These are phyloP conservation scores for Nicotiana paniculata DNA, from an alignment of 257 asterid genomes.

Conservation along the genomic window DNA sequence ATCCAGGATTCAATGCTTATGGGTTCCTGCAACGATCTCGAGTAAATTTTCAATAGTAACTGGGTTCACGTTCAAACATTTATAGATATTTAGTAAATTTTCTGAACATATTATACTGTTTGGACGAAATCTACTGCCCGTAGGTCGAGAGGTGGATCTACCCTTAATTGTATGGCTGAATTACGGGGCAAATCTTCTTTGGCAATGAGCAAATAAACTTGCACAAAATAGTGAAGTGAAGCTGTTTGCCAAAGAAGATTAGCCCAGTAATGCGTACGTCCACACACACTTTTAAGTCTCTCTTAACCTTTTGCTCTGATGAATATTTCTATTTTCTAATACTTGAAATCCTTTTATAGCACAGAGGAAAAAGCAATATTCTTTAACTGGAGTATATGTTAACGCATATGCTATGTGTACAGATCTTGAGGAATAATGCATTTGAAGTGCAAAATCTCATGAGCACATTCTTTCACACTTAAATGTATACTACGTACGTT, in stretches of 20 bases:
- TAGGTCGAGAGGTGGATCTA: too few species aligned
- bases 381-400: background rate
- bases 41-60: too few species aligned
- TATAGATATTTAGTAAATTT: too few species aligned
- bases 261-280: constrained; percentile 7
- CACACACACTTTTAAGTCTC: background rate
- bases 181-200: constrained; percentile 9
- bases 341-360: background rate
- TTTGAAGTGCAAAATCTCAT: too few species aligned
- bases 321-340: background rate
- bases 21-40: too few species aligned
- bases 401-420: background rate
- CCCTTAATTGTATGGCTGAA: background rate
- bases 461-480: too few species aligned
- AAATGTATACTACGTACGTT: too few species aligned
- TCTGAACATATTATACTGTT: too few species aligned
- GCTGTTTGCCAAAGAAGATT: background rate
- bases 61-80: too few species aligned
- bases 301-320: background rate
- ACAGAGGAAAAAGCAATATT: background rate
- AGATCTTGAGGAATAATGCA: too few species aligned
- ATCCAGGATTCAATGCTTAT: too few species aligned
- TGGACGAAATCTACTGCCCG: background rate
- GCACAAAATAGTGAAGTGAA: background rate
- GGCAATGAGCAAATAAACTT: constrained; percentile 4